These are phyloP conservation scores for Ceratobasidium papillatum DNA, from an alignment of 1,284 basidiomycete genomes.

Conservation along the genomic window DNA sequence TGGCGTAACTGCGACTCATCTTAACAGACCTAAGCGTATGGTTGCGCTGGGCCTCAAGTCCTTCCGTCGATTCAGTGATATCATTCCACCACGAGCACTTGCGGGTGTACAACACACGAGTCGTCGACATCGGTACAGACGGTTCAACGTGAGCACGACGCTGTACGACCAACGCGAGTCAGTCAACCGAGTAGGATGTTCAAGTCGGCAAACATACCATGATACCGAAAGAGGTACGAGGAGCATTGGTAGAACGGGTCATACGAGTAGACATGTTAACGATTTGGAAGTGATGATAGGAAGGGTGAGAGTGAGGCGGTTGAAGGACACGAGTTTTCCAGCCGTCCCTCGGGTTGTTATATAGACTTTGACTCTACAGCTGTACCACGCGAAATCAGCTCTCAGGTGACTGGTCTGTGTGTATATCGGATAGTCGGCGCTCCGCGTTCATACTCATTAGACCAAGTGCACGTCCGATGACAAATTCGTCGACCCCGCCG, in stretches of 20 bases:
- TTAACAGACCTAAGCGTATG: background rate
- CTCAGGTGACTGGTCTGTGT: background rate
- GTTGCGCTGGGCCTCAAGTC: background rate
- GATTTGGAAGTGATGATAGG: background rate
- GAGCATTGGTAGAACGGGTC: background rate
- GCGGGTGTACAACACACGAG: background rate
- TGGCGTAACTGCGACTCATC: background rate
- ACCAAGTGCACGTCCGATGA: background rate
- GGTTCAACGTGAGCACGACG: background rate
- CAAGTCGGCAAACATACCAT: background rate
- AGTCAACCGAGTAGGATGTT: background rate
- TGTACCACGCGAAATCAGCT: background rate
- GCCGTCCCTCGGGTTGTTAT: background rate
- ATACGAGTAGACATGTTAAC: background rate
- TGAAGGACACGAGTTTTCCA: background rate
- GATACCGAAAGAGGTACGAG: background rate
- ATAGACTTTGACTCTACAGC: background rate
- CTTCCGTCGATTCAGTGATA: background rate
- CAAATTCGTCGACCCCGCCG: background rate
- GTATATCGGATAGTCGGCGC: background rate
- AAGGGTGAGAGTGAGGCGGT: background rate
- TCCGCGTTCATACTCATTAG: background rate
- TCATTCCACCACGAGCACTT: background rate
- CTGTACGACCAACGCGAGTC: background rate
- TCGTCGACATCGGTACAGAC: background rate